Conservation (phyloP, 331 rosid species). For the Pyracantha coccinea region DNA sequence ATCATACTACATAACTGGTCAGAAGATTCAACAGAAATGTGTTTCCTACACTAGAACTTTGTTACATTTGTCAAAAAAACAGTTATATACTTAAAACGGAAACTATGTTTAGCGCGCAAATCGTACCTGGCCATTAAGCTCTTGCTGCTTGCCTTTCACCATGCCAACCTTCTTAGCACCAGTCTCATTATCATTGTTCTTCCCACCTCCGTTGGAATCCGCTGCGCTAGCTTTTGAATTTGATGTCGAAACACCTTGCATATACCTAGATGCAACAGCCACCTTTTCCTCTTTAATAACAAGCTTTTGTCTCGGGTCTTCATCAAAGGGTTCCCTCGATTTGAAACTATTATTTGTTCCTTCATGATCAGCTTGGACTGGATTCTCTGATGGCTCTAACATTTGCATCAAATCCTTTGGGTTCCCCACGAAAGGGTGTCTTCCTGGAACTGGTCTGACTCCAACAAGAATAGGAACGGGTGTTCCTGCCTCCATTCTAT, state of each 20-base stretch:
- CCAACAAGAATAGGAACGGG: conserved; percentile 79
- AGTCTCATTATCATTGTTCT: conserved; percentile 48
- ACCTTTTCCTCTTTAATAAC: conserved; percentile 76
- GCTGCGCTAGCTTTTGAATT: conserved; percentile 29
- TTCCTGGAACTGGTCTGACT: conserved; percentile 66
- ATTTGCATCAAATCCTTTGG: conserved; percentile 96
- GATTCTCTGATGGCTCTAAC: conserved; percentile 52
- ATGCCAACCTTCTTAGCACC: conserved; percentile 34
- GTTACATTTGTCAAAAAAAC: not conserved
- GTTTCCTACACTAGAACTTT: not conserved
- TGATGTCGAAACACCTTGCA: conserved; percentile 61
- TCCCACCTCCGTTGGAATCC: conserved; percentile 37
- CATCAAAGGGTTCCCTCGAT: conserved; percentile 29
- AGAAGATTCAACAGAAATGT: not conserved
- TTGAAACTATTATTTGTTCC: conserved; percentile 23
- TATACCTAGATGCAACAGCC: conserved; percentile 77
- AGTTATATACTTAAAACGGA: not conserved
- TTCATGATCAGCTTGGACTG: conserved; percentile 20
- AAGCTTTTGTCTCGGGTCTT: conserved; percentile 43
- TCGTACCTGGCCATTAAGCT: conserved; percentile 78
- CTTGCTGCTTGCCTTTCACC: conserved; percentile 58
- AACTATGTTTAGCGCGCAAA: conserved; percentile 7
- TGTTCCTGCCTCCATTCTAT: conserved; percentile 49
- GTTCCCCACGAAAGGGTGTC: conserved; percentile 75
- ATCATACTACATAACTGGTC: conserved; percentile 10